Evolutionary conservation across 192 early-diverging fungal genomes (phyloP).

Genomic region (Tieghemiomyces parasiticus): DNA sequence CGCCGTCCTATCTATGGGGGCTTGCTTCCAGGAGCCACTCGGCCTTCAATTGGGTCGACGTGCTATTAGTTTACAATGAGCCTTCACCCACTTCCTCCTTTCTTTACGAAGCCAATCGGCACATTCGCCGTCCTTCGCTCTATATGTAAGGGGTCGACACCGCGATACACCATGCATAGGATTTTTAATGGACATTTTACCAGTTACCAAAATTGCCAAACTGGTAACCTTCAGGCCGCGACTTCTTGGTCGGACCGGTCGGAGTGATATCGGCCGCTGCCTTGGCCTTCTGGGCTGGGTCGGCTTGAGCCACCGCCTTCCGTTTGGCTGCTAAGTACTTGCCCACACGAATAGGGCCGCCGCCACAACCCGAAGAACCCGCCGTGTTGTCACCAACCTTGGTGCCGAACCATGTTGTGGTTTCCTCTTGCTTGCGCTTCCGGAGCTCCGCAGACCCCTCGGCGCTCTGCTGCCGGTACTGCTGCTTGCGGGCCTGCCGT

Average conservation of each 20-base stretch:
- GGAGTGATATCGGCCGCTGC: background rate
- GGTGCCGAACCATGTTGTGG: constrained; percentile 59
- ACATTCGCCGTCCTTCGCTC: too few species aligned
- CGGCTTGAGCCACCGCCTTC: background rate
- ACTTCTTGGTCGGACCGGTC: background rate
- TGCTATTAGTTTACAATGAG: too few species aligned
- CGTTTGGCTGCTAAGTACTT: constrained; percentile 11
- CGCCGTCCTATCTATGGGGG: too few species aligned
- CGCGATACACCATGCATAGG: too few species aligned
- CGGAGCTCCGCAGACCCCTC: constrained; percentile 22
- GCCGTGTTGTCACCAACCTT: constrained; percentile 21
- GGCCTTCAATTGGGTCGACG: too few species aligned
- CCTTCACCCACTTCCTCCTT: too few species aligned
- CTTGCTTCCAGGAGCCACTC: too few species aligned
- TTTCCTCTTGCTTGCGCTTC: constrained; percentile 40
- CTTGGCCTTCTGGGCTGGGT: background rate
- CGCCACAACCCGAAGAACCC: background rate
- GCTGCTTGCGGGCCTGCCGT: constrained; percentile 46
- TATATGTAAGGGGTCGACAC: too few species aligned
- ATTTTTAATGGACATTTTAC: too few species aligned
- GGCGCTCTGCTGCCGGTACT: constrained; percentile 27
- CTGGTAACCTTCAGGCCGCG: constrained; percentile 15
- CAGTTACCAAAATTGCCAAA: constrained; percentile 26
- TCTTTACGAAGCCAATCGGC: too few species aligned
- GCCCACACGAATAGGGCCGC: constrained; percentile 6